phyloP scores from a whole-genome alignment of 805 yeast genomes.

The Pichia kluyveri region DNA sequence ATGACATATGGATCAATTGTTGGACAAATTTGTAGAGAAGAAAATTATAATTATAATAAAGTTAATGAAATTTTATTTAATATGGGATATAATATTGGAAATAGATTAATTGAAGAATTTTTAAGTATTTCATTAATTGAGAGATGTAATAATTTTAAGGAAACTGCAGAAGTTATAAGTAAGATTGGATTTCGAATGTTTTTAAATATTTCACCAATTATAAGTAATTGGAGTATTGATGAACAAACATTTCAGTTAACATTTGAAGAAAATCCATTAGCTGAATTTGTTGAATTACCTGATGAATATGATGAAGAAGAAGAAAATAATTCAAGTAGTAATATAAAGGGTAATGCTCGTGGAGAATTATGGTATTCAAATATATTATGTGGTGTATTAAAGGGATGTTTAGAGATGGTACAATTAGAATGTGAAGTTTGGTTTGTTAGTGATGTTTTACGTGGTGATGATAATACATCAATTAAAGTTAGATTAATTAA shows the following conservation, averaged over 20 bases:
- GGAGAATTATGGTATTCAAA: slow-evolving; percentile 89
- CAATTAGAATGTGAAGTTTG: slow-evolving; percentile 82
- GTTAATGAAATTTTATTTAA: slow-evolving; percentile 79
- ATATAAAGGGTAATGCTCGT: slow-evolving; percentile 38
- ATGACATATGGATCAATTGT: slow-evolving; percentile 92
- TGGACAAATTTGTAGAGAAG: slow-evolving; percentile 81
- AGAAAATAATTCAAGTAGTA: not conserved
- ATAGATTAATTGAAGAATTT: slow-evolving; percentile 86
- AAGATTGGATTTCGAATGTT: slow-evolving; percentile 89
- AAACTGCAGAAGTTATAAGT: slow-evolving; percentile 78
- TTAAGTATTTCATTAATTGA: slow-evolving; percentile 80
- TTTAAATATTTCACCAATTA: slow-evolving; percentile 66
- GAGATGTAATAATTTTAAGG: slow-evolving; percentile 70
- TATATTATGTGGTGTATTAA: slow-evolving; percentile 77
- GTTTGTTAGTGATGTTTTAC: slow-evolving; percentile 70
- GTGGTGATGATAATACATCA: slow-evolving; percentile 81
- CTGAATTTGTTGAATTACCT: slow-evolving; percentile 93
- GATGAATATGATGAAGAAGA: slow-evolving; percentile 34
- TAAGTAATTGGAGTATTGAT: slow-evolving; percentile 64
- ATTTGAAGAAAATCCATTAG: slow-evolving; percentile 78
- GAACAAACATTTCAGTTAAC: slow-evolving; percentile 65
- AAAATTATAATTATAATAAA: slow-evolving; percentile 59
- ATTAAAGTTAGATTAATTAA: slow-evolving; percentile 61
- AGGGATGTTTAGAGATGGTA: slow-evolving; percentile 93
- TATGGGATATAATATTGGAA: slow-evolving; percentile 95